Evolutionary conservation across 2,329 filamentous ascomycete species (phyloP).

Genomic region (Aspergillus pseudonomiae): DNA sequence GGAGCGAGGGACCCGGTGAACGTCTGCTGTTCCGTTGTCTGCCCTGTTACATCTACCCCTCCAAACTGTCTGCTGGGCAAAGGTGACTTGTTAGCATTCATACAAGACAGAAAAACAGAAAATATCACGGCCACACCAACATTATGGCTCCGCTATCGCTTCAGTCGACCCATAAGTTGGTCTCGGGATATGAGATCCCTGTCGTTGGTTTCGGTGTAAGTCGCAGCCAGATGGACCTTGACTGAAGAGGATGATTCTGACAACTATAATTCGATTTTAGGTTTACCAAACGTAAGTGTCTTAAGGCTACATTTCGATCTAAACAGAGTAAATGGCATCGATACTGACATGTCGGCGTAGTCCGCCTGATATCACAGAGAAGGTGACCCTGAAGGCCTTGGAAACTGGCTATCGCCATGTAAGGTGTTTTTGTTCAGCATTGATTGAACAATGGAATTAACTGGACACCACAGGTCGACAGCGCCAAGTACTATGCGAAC

Average conservation of each 20-base stretch:
- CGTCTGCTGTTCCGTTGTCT: not conserved
- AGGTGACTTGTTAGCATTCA: not conserved
- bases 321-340: not conserved
- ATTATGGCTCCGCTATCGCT: slow-evolving; percentile 33
- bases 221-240: slow-evolving; percentile 1
- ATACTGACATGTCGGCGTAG: slow-evolving; percentile 32
- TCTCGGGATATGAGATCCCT: slow-evolving; percentile 45
- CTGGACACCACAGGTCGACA: slow-evolving; percentile 52
- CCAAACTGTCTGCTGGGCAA: not conserved
- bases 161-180: slow-evolving; percentile 42
- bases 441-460: not conserved
- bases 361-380: slow-evolving; percentile 59
- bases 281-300: slow-evolving; percentile 44
- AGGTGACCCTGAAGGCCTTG: slow-evolving; percentile 60
- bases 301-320: not conserved
- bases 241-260: not conserved
- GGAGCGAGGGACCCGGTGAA: not conserved
- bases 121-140: not conserved
- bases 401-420: slow-evolving; percentile 61
- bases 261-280: slow-evolving; percentile 20
- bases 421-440: slow-evolving; percentile 17
- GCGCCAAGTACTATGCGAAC: slow-evolving; percentile 61
- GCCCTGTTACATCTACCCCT: not conserved
- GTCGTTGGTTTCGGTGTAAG: slow-evolving; percentile 47
- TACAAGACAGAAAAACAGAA: not conserved